phyloP scores from a whole-genome alignment of 805 yeast species.

The Yamadazyma kitorensis region DNA sequence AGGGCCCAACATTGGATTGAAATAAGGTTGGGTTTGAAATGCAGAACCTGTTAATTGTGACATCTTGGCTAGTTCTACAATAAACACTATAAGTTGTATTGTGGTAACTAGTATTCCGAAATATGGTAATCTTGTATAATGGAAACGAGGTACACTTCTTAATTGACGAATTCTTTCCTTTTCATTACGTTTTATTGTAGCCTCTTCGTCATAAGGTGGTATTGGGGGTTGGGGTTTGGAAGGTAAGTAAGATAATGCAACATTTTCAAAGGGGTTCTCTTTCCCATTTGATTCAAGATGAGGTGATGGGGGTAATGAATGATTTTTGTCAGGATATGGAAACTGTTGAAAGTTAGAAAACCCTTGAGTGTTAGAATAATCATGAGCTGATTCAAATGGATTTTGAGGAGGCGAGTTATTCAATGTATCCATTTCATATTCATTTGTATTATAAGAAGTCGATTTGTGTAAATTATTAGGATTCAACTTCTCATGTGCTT shows the following conservation, averaged over 20 bases:
- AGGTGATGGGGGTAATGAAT: constrained; percentile 2
- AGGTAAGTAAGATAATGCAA: constrained; percentile 3
- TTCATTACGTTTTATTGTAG: constrained; percentile 17
- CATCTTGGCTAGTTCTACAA: constrained; percentile 60
- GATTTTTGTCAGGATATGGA: constrained; percentile 6
- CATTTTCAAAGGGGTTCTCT: constrained; percentile 11
- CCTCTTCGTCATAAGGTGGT: constrained; percentile 13
- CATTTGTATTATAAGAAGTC: constrained; percentile 4
- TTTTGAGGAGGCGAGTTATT: neutral
- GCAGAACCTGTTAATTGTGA: constrained; percentile 58
- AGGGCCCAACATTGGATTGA: constrained; percentile 80
- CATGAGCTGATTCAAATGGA: constrained; percentile 5
- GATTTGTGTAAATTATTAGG: too few species aligned
- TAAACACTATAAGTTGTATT: constrained; percentile 54
- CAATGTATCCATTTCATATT: constrained; percentile 11
- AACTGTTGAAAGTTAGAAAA: constrained; percentile 7
- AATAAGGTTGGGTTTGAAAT: constrained; percentile 65
- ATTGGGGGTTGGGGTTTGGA: constrained; percentile 13
- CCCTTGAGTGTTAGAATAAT: neutral
- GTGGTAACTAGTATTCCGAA: constrained; percentile 40
- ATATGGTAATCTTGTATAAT: constrained; percentile 38
- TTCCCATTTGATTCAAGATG: too few species aligned
- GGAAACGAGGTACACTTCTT: constrained; percentile 29
- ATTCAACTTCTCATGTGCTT: too few species aligned
- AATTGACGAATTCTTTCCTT: constrained; percentile 22